Base-by-base conservation (phyloP, 768 basidiomycete genomes). In the Boletus huronensis region DNA sequence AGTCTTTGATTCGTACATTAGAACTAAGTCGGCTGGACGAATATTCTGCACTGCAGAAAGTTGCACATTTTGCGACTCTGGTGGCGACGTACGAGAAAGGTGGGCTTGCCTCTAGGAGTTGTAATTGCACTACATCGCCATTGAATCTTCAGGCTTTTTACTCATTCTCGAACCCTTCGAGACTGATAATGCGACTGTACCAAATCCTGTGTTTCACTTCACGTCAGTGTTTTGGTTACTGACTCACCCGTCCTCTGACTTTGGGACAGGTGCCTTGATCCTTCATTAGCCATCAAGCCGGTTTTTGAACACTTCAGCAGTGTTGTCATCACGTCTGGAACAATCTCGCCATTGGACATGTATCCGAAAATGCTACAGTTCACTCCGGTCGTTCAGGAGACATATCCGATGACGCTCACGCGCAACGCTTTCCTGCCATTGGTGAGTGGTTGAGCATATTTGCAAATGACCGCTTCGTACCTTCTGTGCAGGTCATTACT, bases 331-430 rank as follows among this genome's bases (percentile, higher is more conserved):
- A 99, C 97, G 0, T 98, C 94, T 5, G 97, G 97, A 63, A 99
- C 97, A 11, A 93, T 99, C 63, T 98, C 95, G 1, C 97, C 97
- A 3, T 73, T 99, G 54, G 97, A 99, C 73, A 99, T 99, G 97
- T 99, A 99, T 71, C 97, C 97, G 13, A 99, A 98, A 74, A 99
- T 99, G 91, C 79, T 99, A 29, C 93, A 94, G 61, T 99, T 99
- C 72, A 92, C 91, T 17, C 95, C 97, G 2, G 94, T 96, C 19
- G 90, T 98, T 6, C 90, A 94, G 74, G 95, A 98, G 71, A 92
- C 90, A 1, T 99, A 99, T 74, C 83, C 96, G 1, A 99, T 99
- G 97, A 95, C 97, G 19, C 79, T 99, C 41, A 90, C 93, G 13
- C 82, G 97, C 58, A 96, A 98, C 65, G 93, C 95, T 29, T 99